Conservation (phyloP, 2,329 filamentous ascomycete genomes). For the Paraphaeosphaeria minitans region DNA sequence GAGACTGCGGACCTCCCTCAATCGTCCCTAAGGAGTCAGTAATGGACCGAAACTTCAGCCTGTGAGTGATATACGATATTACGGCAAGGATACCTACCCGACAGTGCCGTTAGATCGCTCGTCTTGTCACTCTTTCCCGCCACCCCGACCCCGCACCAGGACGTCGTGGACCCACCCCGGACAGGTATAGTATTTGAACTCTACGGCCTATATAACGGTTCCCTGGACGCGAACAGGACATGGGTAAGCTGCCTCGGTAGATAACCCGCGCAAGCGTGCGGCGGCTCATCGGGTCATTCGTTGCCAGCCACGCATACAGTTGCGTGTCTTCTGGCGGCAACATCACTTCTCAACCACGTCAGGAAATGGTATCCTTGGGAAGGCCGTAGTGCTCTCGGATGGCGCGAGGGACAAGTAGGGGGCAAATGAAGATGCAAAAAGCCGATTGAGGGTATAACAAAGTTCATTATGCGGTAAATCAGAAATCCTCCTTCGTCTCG, state of each 20-base stretch:
- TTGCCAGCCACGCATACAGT: not conserved
- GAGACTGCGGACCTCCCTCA: not conserved
- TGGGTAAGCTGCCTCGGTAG: constrained; percentile 2
- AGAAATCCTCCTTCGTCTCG: constrained; percentile 42
- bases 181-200: not conserved
- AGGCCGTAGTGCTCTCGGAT: constrained; percentile 1
- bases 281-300: not conserved
- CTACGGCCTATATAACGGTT: constrained; percentile 9
- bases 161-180: not conserved
- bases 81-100: constrained; percentile 9
- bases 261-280: not conserved
- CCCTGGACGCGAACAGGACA: constrained; percentile 11
- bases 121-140: not conserved
- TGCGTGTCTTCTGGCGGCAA: constrained; percentile 1
- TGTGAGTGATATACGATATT: not conserved
- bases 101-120: constrained; percentile 1
- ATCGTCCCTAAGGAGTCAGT: not conserved
- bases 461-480: constrained; percentile 30
- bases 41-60: constrained; percentile 4
- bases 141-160: constrained; percentile 6
- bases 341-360: constrained; percentile 12
- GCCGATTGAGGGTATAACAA: constrained; percentile 31
- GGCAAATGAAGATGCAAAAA: constrained; percentile 21
- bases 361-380: not conserved
- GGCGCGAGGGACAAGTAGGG: not conserved